Evolutionary conservation across 2,329 filamentous ascomycete species (phyloP), one percentile per base, ranked within the genome.

Genomic region (Fusarium sp.): DNA sequence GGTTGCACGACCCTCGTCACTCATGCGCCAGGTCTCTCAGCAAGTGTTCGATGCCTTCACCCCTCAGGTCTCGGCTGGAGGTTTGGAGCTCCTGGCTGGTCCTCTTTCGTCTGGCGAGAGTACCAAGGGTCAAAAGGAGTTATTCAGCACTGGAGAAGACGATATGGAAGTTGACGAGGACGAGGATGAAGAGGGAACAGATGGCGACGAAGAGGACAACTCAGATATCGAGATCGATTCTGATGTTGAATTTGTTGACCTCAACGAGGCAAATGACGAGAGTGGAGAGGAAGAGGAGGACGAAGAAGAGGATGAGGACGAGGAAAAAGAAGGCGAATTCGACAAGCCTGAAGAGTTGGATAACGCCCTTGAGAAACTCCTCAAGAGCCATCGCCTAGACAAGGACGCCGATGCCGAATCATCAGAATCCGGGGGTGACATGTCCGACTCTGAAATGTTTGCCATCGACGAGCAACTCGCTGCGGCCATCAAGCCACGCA

Each of bases 361-460:
- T 72, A 89, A 90, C 40, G 91, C 93, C 57, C 87, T 98, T 28
- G 92, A 92, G 3, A 87, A 90, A 69, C 92, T 95, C 4, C 88
- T 97, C 3, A 90, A 92, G 40, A 95, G 91, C 55, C 91, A 91
- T 63, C 82, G 83, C 9, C 81, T 89, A 22, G 87, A 91, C 76
- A 87, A 90, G 54, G 87, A 90, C 65, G 81, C 80, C 17, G 83
- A 85, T 2, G 86, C 86, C 3, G 86, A 86, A 4, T 83, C 83
- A 1, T 87, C 85, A 2, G 89, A 89, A 31, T 87, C 87, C 11
- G 91, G 92, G 63, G 90, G 88, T 4, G 93, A 97, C 79, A 97
- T 99, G 94, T 92, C 94, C 65, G 95, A 98, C 80, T 94, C 95
- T 18, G 92, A 97, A 77, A 98, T 98, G 96, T 90, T 97, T 81